Evolutionary conservation across 495 filamentous ascomycete species (phyloP).

Genomic region (Tuber aestivum): DNA sequence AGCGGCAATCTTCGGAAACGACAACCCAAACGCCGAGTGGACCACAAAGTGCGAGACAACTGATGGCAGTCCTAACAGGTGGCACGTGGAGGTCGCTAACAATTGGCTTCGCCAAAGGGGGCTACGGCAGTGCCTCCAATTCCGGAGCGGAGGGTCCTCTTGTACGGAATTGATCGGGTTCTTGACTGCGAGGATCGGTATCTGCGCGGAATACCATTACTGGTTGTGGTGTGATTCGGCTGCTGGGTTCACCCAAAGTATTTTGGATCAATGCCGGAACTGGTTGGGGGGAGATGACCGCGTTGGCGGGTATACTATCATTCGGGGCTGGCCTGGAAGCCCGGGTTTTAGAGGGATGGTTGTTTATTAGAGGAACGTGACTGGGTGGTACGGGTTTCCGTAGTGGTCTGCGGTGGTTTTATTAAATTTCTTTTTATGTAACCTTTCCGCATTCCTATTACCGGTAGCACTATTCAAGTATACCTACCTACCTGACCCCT

Average conservation of each 20-base stretch:
- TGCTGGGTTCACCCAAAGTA: neutral
- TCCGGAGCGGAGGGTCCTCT: neutral
- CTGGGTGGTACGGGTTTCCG: neutral
- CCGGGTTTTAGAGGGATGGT: neutral
- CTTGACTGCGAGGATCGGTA: neutral
- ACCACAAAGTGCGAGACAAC: neutral
- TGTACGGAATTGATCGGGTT: neutral
- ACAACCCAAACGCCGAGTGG: neutral
- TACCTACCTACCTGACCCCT: neutral
- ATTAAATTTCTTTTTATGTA: neutral
- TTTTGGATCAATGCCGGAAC: neutral
- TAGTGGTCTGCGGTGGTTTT: neutral
- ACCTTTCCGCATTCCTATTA: neutral
- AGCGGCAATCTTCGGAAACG: neutral
- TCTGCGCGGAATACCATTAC: neutral
- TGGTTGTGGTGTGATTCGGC: neutral
- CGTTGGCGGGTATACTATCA: neutral
- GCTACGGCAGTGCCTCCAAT: neutral
- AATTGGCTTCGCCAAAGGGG: neutral
- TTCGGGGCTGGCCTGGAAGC: neutral
- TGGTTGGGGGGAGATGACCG: neutral
- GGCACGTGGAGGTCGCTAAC: neutral
- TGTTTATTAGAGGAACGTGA: neutral
- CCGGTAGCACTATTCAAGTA: neutral
- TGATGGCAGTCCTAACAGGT: neutral